Conservation (phyloP, 805 yeast species). For the Barnettozyma pratensis region DNA sequence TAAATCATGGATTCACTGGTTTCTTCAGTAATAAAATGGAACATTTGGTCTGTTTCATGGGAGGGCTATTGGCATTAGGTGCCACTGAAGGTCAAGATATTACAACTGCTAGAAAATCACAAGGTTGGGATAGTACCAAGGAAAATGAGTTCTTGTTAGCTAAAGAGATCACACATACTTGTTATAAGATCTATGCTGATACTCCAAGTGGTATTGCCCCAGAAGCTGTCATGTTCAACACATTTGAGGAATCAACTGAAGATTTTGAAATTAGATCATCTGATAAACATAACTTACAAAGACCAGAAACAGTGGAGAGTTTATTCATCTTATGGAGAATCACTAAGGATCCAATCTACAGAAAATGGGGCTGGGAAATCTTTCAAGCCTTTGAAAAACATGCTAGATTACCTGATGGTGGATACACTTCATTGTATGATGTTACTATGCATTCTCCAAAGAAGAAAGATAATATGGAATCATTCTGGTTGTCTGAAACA, state of each 20-base stretch:
- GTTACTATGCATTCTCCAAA: conserved; percentile 53
- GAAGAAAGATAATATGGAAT: conserved; percentile 71
- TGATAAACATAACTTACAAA: conserved; percentile 81
- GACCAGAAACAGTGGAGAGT: conserved; percentile 93
- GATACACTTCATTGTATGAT: conserved; percentile 62
- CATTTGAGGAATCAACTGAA: conserved; percentile 34
- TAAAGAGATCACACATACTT: conserved; percentile 69
- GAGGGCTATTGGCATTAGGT: conserved; percentile 84
- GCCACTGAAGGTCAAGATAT: conserved; percentile 72
- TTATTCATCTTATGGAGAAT: conserved; percentile 73
- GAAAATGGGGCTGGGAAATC: conserved; percentile 88
- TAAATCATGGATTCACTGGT: conserved; percentile 61
- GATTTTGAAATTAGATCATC: conserved; percentile 67
- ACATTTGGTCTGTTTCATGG: conserved; percentile 87
- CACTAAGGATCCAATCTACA: conserved; percentile 74
- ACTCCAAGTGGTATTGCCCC: conserved; percentile 78
- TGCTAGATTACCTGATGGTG: conserved; percentile 44
- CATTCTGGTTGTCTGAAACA: conserved; percentile 93
- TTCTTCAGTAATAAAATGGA: conserved; percentile 74
- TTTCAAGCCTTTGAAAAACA: conserved; percentile 64
- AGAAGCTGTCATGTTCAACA: conserved; percentile 82
- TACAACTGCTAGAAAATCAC: conserved; percentile 46
- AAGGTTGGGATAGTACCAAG: conserved; percentile 52
- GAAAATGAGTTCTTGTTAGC: conserved; percentile 67
- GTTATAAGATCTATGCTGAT: conserved; percentile 78